Evolutionary conservation across 768 basidiomycete genomes (phyloP), one percentile per base, ranked within the genome.

Genomic region (Tricholoma sp.): DNA sequence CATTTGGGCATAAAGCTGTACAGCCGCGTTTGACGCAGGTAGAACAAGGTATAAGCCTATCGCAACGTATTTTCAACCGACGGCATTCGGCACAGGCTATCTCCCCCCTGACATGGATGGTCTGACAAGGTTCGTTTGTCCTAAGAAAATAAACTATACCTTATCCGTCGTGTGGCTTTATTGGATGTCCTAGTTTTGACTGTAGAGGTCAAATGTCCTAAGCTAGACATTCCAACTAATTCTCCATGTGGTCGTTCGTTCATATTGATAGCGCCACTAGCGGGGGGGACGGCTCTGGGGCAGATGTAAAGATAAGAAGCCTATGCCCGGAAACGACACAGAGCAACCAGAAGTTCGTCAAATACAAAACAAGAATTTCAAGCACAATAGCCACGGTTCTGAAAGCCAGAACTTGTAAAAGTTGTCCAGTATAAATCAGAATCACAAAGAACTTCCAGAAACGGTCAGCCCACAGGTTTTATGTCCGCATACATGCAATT

Each of bases 11-110:
- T n/a, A 83, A 68, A 1, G 74, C 73, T 33, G 65, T 69, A 61
- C 80, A 82, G 10, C 80, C 80, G 61, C 80, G 72, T 62, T 77
- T 80, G 12, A 80, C 70, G 57, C 80, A 82, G 33, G 81, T 79
- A 15, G 78, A 73, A 57, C 76, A 78, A 28, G 78, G 75, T 13
- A 79, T 65, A 5, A 61, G 70, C 53, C 64, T 71, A 61, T 74
- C 72, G 53, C 73, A 75, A 18, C 68, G 67, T 57, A 77, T 74
- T 63, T 78, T 79, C 17, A 79, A 65, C 54, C 76, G 64, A 24
- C 75, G 70, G 58, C 78, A 78, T 55, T 77, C 75, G 18, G 76
- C 73, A 56, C 75, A 77, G 3, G 75, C 74, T 31, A 77, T 76
- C 54, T 77, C 74, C 20, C 76, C 74, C 49, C 74, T 74, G 50